Base-by-base conservation (phyloP, 2,329 filamentous ascomycete genomes). In the Epicoccum nigrum region DNA sequence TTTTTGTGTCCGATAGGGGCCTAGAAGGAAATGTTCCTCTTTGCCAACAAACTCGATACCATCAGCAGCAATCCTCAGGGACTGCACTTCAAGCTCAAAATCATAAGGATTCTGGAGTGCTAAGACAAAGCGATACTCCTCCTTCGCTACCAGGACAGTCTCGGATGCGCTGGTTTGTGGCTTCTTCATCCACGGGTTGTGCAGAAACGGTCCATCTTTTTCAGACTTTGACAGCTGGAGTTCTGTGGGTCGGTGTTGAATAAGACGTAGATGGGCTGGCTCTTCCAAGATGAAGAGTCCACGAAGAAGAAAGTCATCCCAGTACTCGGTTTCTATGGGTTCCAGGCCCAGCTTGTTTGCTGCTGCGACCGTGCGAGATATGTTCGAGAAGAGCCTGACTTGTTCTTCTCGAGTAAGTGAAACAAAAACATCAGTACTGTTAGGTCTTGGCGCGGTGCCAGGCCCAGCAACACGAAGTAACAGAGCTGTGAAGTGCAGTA, bases 281-380 rank as follows among this genome's bases (percentile, higher is more conserved):
- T 70, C 68, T 30, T 73, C 70, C 19, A 88, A 79, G 42, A 92
- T 84, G 34, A 96, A 77, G 46, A 61, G 96, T 78, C 56, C 86
- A 86, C 94, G 86, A 38, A 99, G 82, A 7, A 99, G 79, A 63
- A 97, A 97, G 65, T 96, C 91, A 70, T 99, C 94, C 94, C 94
- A 99, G 69, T 97, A 99, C 61, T 94, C 89, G 5, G 91, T 92
- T 44, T 86, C 81, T 33, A 93, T 74, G 48, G 87, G 76, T 4
- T 82, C 77, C 21, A 92, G 76, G 0, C 92, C 92, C 20, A 97
- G 75, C 52, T 89, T 86, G 54, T 83, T 84, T 1, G 89, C 87
- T n/a, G 94, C 84, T 25, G 81, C 84, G 23, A 92, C 85, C 0
- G 92, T 96, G 56, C 93, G 88, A 28, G 87, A 85, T 52, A 99